phyloP scores from a whole-genome alignment of 2,329 filamentous ascomycete species.

The Paraconiothyrium sp. region DNA sequence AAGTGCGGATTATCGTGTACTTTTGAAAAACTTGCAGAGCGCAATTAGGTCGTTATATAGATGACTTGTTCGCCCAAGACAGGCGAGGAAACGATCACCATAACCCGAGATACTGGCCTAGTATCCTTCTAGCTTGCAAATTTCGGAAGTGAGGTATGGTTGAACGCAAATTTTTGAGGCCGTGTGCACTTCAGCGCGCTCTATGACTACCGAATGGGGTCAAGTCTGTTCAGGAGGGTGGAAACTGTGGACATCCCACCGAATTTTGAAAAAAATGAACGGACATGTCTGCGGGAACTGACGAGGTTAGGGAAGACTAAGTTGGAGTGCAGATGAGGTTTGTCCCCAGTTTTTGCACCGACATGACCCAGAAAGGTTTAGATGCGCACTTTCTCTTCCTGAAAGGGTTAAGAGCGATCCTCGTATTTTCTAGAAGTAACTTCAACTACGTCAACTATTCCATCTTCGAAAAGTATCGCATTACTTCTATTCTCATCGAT shows the following conservation, averaged over 20 bases:
- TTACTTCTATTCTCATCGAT: neutral
- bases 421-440: neutral
- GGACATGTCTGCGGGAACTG: neutral
- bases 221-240: constrained; percentile 13
- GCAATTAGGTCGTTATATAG: neutral
- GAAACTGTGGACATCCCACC: neutral
- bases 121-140: neutral
- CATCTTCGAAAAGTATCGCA: neutral
- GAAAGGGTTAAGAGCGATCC: constrained; percentile 21
- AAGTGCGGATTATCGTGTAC: neutral
- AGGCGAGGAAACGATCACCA: neutral
- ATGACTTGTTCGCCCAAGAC: neutral
- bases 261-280: neutral
- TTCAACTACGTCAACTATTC: neutral
- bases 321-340: neutral
- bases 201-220: constrained; percentile 17
- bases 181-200: constrained; percentile 3
- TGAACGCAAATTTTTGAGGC: neutral
- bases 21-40: neutral
- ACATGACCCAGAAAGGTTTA: constrained; percentile 21
- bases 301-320: neutral
- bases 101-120: neutral
- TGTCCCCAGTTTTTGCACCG: neutral
- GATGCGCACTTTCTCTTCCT: constrained; percentile 31
- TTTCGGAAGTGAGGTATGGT: neutral